Percentiles rank a stretch among this genome's conserved stretches.
phyloP scores from a whole-genome alignment of 768 basidiomycete genomes.

The Zangia roseola region DNA sequence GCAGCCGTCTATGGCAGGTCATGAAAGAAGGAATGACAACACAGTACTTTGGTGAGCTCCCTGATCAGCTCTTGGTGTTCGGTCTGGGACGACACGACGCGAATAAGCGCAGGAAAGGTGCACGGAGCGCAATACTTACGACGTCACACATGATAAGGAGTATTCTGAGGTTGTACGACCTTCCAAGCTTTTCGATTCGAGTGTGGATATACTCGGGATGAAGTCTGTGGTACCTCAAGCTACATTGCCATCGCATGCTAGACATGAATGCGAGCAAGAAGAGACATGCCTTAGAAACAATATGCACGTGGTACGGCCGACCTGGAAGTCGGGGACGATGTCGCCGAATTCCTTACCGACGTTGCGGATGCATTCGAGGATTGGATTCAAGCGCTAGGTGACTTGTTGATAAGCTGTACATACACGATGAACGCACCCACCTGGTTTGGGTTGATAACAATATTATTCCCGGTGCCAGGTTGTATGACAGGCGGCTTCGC shows the following conservation, averaged over 20 bases:
- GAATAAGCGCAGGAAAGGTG: neutral
- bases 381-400: slow-evolving; percentile 76
- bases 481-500: slow-evolving; percentile 56
- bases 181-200: slow-evolving; percentile 84
- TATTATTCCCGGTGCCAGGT: slow-evolving; percentile 62
- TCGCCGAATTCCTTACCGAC: slow-evolving; percentile 94
- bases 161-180: slow-evolving; percentile 79
- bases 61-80: slow-evolving; percentile 91
- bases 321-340: slow-evolving; percentile 92
- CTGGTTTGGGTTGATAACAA: slow-evolving; percentile 62
- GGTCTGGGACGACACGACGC: slow-evolving; percentile 44
- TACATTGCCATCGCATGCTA: slow-evolving; percentile 29
- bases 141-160: slow-evolving; percentile 90
- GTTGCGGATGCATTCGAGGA: slow-evolving; percentile 84
- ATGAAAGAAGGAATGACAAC: slow-evolving; percentile 2
- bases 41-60: slow-evolving; percentile 80
- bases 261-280: neutral
- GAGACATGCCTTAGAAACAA: slow-evolving; percentile 77
- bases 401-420: neutral
- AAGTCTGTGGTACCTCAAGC: slow-evolving; percentile 90
- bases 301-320: slow-evolving; percentile 90
- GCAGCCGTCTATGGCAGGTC: slow-evolving; percentile 2
- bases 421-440: slow-evolving; percentile 27
- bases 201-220: slow-evolving; percentile 97
- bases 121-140: slow-evolving; percentile 47